Conservation (phyloP, 352 stramenopile genomes). For the Pythium brachiatum region DNA sequence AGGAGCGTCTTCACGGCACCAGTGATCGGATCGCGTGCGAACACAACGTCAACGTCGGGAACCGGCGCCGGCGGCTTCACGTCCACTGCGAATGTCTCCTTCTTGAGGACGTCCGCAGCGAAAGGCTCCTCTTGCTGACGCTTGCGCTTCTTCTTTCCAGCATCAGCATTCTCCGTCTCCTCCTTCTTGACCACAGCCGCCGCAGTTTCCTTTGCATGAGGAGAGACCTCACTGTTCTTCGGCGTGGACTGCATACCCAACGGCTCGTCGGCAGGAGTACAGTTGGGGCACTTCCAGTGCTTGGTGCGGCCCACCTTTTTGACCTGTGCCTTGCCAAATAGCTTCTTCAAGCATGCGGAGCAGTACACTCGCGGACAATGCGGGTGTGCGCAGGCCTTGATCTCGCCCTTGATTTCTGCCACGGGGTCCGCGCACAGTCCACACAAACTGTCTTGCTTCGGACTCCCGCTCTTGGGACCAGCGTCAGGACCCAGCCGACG, state of each 20-base stretch:
- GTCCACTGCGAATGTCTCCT: constrained; percentile 1
- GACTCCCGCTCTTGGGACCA: not conserved
- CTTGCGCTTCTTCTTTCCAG: constrained; percentile 47
- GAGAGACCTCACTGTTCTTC: not conserved
- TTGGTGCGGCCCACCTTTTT: constrained; percentile 57
- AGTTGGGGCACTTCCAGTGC: constrained; percentile 68
- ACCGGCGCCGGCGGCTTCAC: constrained; percentile 2
- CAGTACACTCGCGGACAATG: constrained; percentile 59
- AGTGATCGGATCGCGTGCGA: constrained; percentile 13
- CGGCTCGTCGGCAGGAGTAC: constrained; percentile 25
- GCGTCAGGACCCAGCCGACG: constrained; percentile 26
- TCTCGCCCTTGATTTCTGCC: constrained; percentile 24
- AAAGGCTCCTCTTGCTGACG: constrained; percentile 26
- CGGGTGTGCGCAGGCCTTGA: constrained; percentile 44
- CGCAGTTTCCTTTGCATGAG: not conserved
- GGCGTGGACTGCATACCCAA: not conserved
- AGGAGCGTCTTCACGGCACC: constrained; percentile 40
- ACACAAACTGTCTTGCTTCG: constrained; percentile 33
- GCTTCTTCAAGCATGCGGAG: constrained; percentile 49
- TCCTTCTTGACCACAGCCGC: not conserved
- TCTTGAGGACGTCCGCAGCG: constrained; percentile 26
- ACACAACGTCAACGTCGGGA: constrained; percentile 10
- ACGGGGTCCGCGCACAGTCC: constrained; percentile 44
- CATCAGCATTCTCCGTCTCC: not conserved
- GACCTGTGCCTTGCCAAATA: constrained; percentile 54